Base-by-base conservation (phyloP, 345 rosid species). In the Pelargonium nanum region DNA sequence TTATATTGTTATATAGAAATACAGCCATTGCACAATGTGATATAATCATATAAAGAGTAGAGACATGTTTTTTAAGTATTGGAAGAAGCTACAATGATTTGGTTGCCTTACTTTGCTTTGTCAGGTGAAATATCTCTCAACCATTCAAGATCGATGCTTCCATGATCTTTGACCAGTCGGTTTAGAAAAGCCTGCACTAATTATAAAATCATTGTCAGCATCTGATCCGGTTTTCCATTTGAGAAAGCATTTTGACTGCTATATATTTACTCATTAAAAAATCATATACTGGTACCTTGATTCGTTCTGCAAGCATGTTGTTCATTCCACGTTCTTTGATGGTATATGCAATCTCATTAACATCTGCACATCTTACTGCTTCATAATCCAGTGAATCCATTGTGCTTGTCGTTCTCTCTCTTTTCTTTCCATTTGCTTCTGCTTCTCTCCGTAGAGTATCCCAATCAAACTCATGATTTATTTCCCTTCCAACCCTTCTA, bases 281-380 rank as follows among this genome's bases (percentile, higher is more conserved):
- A n/a, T n/a, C n/a, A 32, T 26, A n/a, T 24, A 34, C 32, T 32
- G n/a, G 26, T 71, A 89, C 99, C 97, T 93, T 78, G 64, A 93
- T 90, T 67, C 99, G 83, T 68, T 69, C 83, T 0, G 99, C 97
- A 56, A 93, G 90, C 78, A 79, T 71, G 62, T 85, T 80, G 77
- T 93, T 90, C 92, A 89, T 90, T 53, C 99, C 99, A 48, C 99
- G 83, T 25, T 75, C 95, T 74, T 78, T 90, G 50, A 90, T 94
- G 51, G 95, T 73, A 15, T 84, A 67, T 28, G 99, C 81, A 55
- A 94, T 79, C 71, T 86, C 75, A 21, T 66, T 61, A 53, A 84
- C 83, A 30, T 79, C 73, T 23, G 89, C 84, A 0, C 72, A 65
- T 76, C 96, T 83, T 64, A 90, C 76, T 19, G 95, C 85, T 65